Evolutionary conservation across 192 early-diverging fungal genomes (phyloP).

Genomic region (Linnemannia hyalina): DNA sequence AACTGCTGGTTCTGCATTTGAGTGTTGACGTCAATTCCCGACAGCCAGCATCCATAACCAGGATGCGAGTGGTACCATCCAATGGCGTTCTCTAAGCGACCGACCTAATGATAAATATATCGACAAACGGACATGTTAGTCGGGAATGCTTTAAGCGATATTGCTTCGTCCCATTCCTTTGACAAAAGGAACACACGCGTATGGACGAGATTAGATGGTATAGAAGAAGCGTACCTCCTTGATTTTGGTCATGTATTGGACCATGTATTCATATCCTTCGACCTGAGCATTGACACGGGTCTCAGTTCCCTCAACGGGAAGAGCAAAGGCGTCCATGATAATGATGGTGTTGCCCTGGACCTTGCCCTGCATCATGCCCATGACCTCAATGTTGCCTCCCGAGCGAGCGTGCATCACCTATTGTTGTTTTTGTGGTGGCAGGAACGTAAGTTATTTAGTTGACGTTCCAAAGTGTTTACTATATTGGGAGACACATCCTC

Average conservation of each 20-base stretch:
- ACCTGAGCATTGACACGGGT: constrained; percentile 94
- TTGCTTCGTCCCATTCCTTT: background rate
- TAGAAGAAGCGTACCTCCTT: constrained; percentile 70
- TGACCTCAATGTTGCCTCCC: constrained; percentile 95
- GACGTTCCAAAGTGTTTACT: background rate
- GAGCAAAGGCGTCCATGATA: constrained; percentile 96
- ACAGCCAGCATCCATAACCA: constrained; percentile 99
- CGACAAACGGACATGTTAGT: background rate
- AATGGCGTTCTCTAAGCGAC: constrained; percentile 91
- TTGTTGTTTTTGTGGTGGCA: background rate
- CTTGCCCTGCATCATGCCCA: constrained; percentile 99
- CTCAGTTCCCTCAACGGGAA: constrained; percentile 99
- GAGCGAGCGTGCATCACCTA: constrained; percentile 98
- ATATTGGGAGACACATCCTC: no score
- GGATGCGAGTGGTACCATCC: constrained; percentile 99
- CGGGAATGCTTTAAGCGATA: no score
- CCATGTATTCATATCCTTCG: constrained; percentile 99
- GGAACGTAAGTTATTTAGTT: background rate
- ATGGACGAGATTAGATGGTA: background rate
- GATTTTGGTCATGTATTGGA: constrained; percentile 86
- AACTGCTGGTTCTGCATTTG: constrained; percentile 96
- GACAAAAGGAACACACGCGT: background rate
- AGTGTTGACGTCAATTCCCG: constrained; percentile 97
- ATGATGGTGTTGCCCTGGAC: constrained; percentile 88
- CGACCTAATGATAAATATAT: constrained; percentile 67